These are phyloP conservation scores for Collybia sp. DNA, from an alignment of 768 basidiomycete genomes.

Conservation along the genomic window DNA sequence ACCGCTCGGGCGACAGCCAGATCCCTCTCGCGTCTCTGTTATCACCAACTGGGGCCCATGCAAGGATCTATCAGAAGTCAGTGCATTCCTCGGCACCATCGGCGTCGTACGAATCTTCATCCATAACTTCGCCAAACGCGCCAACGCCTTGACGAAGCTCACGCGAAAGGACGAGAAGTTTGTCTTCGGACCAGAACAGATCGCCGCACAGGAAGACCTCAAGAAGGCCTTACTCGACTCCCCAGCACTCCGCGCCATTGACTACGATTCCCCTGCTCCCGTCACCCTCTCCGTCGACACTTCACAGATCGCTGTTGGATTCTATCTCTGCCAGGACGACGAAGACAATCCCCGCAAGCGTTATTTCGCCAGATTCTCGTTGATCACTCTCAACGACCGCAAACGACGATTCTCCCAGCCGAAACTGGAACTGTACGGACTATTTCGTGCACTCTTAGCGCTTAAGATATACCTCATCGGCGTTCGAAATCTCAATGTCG, in stretches of 20 bases:
- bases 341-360: conserved; percentile 8
- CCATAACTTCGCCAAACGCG: conserved; percentile 17
- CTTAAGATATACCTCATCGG: conserved; percentile 14
- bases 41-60: conserved; percentile 20
- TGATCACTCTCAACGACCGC: conserved; percentile 24
- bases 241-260: conserved; percentile 14
- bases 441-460: conserved; percentile 20
- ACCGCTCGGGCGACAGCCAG: conserved; percentile 23
- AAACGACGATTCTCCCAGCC: conserved; percentile 25
- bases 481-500: conserved; percentile 10
- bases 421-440: conserved; percentile 29
- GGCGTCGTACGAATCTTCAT: conserved; percentile 21
- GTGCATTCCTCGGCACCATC: conserved; percentile 23
- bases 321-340: conserved; percentile 29
- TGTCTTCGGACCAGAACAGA: conserved; percentile 19
- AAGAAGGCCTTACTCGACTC: background rate
- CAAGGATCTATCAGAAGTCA: conserved; percentile 13
- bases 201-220: conserved; percentile 7
- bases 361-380: conserved; percentile 28
- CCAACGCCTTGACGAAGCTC: conserved; percentile 7
- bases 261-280: conserved; percentile 12
- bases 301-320: conserved; percentile 27
- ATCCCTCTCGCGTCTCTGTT: conserved; percentile 9
- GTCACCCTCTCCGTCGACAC: conserved; percentile 34
- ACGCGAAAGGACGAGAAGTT: conserved; percentile 19